These are phyloP conservation scores for Fusarium duplospermum DNA, from an alignment of 2,329 filamentous ascomycete species.

Conservation along the genomic window DNA sequence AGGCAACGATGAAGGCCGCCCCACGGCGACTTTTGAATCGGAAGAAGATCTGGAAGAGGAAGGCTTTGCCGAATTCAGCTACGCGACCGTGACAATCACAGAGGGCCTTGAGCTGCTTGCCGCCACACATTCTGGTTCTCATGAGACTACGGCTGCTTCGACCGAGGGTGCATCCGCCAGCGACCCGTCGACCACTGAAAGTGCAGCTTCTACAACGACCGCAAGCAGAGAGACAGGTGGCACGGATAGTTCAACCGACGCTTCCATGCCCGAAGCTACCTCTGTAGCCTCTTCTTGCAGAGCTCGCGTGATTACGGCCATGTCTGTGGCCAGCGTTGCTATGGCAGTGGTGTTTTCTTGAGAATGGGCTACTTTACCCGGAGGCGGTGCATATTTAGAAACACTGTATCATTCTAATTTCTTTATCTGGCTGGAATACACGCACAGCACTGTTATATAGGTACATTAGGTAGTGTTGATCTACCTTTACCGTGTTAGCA, in stretches of 20 bases:
- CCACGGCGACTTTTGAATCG: neutral
- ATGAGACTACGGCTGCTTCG: neutral
- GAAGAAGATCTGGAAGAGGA: neutral
- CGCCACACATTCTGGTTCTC: neutral
- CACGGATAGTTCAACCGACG: neutral
- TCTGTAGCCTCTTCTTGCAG: neutral
- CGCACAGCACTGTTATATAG: neutral
- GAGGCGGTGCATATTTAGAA: neutral
- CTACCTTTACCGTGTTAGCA: no score
- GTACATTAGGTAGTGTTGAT: no score
- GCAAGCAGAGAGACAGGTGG: neutral
- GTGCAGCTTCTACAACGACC: neutral
- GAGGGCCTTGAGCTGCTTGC: conserved; percentile 12
- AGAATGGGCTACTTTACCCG: neutral
- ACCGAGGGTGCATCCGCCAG: neutral
- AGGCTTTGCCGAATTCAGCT: neutral
- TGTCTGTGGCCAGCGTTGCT: conserved; percentile 6
- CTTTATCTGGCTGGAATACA: neutral
- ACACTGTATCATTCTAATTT: neutral
- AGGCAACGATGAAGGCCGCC: conserved; percentile 2
- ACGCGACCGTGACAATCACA: conserved; percentile 16
- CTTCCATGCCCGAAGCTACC: neutral
- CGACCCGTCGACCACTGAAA: neutral
- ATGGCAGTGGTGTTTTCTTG: neutral
- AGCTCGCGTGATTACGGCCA: neutral